phyloP scores from a whole-genome alignment of 371 early-diverging fungal genomes.

The Lichtheimia ornata region DNA sequence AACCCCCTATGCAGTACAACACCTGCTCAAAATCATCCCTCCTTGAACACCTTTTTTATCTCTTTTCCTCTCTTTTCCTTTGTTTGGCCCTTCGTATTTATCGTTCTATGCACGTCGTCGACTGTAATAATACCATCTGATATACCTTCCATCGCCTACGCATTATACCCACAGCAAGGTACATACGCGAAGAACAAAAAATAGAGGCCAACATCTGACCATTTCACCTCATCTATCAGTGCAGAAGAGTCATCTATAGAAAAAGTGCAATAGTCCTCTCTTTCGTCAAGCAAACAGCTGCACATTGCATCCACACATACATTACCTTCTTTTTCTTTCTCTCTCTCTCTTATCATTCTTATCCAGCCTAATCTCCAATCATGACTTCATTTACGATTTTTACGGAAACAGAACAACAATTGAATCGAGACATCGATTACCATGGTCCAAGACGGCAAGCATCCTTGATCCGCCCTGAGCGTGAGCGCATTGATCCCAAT shows the following conservation, averaged over 20 bases:
- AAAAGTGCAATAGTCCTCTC: background rate
- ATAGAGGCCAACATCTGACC: background rate
- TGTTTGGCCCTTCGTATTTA: background rate
- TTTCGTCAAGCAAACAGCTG: background rate
- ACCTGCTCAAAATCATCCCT: conserved; percentile 6
- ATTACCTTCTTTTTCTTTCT: conserved; percentile 6
- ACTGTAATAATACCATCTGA: conserved; percentile 2
- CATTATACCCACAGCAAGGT: conserved; percentile 2
- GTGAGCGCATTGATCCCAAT: conserved; percentile 49
- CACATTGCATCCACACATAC: background rate
- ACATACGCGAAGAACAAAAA: too few relatives aligned
- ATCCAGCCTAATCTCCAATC: background rate
- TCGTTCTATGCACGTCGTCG: background rate
- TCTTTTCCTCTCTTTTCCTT: conserved; percentile 4
- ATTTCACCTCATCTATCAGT: background rate
- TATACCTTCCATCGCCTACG: background rate
- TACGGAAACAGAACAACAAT: background rate
- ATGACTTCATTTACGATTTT: conserved; percentile 11
- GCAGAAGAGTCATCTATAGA: conserved; percentile 1
- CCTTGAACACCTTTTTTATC: background rate
- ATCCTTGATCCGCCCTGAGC: conserved; percentile 64
- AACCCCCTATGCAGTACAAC: conserved; percentile 10
- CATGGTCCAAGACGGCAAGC: conserved; percentile 36
- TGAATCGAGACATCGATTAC: background rate
- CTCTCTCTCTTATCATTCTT: conserved; percentile 14